Base-by-base conservation (phyloP, 805 yeast species). In the Candida adriatica region DNA sequence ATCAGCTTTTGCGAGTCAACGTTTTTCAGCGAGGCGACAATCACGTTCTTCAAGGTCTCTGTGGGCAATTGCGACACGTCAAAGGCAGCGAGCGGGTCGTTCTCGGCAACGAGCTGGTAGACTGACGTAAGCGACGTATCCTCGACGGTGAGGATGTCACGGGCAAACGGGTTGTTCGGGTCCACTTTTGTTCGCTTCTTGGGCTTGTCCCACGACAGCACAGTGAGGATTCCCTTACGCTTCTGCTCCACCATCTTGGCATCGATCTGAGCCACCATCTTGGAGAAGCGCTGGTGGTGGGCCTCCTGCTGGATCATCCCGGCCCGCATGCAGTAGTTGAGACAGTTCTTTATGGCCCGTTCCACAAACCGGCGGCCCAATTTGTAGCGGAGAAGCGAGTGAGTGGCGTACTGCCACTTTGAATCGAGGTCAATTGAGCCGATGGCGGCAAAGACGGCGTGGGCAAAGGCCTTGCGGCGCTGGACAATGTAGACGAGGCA, bases 61-160 rank as follows among this genome's bases (percentile, higher is more conserved):
- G 69, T 70, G 5, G 92, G 80, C 6, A 92, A 60, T 8, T 72
- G 60, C 3, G 84, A 66, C 34, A 85, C 71, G 52, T 90, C 90
- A 49, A 85, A 80, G 23, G 68, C 67, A 19, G 74, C 68, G 36
- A 84, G 59, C 30, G 78, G 77, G 48, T 79, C 75, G 24, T 62
- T 57, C 19, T 75, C 61, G 24, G 72, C 75, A 10, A 81, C 77
- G 37, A 90, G 65, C 17, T 79, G 72, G 52, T 73, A 92, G 25
- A 88, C 59, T 11, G 77, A 62, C 31, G 79, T 70, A 52, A 79
- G 84, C n/a, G 66, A 56, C 33, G 58, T 56, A 35, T 59, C 60
- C 20, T 59, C 54, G 2, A 72, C 61, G 37, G 54, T 35, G 27
- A 61, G 41, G 38, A 62, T 51, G 19, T 54, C 48, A 28, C 59